Percentiles rank a stretch among this genome's conserved stretches.
phyloP scores from a whole-genome alignment of 1,284 basidiomycete genomes.

The Apiotrichum akiyoshidainum region DNA sequence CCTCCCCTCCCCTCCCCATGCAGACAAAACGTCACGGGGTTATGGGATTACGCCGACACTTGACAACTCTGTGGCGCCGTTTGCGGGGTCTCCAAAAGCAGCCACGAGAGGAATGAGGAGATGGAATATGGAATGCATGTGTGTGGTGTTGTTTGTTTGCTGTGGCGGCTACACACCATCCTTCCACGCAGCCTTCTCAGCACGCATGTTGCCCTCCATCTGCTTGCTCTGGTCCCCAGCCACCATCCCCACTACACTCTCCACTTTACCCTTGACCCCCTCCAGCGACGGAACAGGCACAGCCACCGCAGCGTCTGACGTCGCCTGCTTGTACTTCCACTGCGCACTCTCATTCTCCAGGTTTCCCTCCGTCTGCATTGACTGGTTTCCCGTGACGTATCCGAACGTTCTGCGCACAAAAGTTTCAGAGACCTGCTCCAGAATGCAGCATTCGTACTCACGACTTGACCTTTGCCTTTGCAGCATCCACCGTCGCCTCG shows the following conservation, averaged over 20 bases:
- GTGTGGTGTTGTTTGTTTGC: too few relatives aligned
- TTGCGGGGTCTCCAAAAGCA: too few relatives aligned
- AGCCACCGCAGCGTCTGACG: conserved; percentile 16
- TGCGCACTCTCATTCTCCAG: conserved; percentile 43
- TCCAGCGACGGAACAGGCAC: conserved; percentile 34
- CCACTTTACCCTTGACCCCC: conserved; percentile 41
- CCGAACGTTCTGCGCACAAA: conserved; percentile 44
- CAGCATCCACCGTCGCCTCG: conserved; percentile 39
- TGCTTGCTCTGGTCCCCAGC: conserved; percentile 46
- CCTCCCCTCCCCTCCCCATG: too few relatives aligned
- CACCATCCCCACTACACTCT: conserved; percentile 45
- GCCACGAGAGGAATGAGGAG: too few relatives aligned
- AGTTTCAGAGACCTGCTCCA: too few relatives aligned
- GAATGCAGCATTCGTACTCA: conserved; percentile 22
- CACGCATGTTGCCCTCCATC: conserved; percentile 43
- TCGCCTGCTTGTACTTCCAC: conserved; percentile 42
- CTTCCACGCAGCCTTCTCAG: conserved; percentile 48
- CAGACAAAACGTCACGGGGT: too few relatives aligned
- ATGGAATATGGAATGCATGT: too few relatives aligned
- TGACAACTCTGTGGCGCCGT: too few relatives aligned
- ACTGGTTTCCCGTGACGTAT: conserved; percentile 46
- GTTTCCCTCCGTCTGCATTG: conserved; percentile 44
- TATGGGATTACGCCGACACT: too few relatives aligned
- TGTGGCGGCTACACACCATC: conserved; percentile 29
- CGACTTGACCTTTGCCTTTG: conserved; percentile 45